Conservation (phyloP, 257 asterid genomes). For the Plantago elongata region DNA sequence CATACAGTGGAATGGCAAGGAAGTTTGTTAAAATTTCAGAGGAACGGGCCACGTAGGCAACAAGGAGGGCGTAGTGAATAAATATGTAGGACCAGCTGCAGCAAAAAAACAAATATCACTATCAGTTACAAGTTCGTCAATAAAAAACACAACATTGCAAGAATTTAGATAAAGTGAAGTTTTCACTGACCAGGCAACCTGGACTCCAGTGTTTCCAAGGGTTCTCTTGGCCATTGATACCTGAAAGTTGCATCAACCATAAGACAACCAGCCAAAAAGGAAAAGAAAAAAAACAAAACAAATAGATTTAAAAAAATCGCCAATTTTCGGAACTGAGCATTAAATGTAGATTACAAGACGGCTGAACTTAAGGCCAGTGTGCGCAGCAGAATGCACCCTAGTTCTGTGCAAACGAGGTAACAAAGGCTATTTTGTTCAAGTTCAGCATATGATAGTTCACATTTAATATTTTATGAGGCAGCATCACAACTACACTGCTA, state of each 20-base stretch:
- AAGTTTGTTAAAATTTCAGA: conserved; percentile 79
- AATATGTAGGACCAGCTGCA: conserved; percentile 94
- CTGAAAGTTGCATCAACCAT: conserved; percentile 36
- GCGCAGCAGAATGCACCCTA: background rate
- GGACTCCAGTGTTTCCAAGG: conserved; percentile 80
- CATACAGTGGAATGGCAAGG: conserved; percentile 76
- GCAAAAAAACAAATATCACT: conserved; percentile 17
- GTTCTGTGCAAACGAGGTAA: background rate
- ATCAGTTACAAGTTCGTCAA: conserved; percentile 22
- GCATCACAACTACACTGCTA: background rate
- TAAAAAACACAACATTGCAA: background rate
- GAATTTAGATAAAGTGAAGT: conserved; percentile 15
- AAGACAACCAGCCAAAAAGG: conserved; percentile 7
- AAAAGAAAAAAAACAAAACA: background rate
- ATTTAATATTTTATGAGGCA: background rate
- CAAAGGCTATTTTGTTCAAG: background rate
- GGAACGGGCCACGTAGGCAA: conserved; percentile 95
- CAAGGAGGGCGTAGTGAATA: conserved; percentile 91
- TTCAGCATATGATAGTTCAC: no score
- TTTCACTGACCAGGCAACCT: conserved; percentile 62
- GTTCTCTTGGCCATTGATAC: conserved; percentile 93
- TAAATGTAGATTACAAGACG: background rate
- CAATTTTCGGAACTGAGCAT: conserved; percentile 2
- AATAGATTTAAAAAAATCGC: no score
- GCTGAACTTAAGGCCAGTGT: background rate